Percentiles rank a stretch among this genome's conserved stretches.
Conservation (phyloP, 164 flowering plant species). For the Chimonanthus praecox region DNA sequence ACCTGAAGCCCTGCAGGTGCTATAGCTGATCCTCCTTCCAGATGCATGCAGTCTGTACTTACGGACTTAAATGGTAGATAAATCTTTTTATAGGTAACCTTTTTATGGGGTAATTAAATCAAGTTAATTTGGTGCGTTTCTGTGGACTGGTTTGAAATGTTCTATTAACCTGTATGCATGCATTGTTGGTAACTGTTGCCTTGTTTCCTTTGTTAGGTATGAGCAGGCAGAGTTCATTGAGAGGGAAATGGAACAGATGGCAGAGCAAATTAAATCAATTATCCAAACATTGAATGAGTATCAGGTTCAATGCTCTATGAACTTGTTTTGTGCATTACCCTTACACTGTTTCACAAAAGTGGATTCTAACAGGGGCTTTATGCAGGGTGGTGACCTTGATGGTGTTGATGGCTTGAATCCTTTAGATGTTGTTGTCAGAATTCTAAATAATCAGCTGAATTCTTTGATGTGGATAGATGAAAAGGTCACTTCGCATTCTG, state of each 20-base stretch:
- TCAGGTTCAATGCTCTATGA: constrained; percentile 40
- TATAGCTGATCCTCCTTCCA: too few species aligned
- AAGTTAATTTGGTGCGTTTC: not conserved
- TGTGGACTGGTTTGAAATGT: too few species aligned
- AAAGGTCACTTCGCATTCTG: constrained; percentile 47
- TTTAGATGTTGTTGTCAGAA: constrained; percentile 71
- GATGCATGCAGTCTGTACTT: too few species aligned
- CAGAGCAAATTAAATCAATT: constrained; percentile 82
- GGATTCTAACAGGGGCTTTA: constrained; percentile 5
- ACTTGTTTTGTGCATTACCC: not conserved
- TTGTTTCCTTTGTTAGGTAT: constrained; percentile 54
- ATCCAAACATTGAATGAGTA: constrained; percentile 75
- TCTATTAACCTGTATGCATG: too few species aligned
- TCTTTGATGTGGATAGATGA: constrained; percentile 97
- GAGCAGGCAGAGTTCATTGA: constrained; percentile 88
- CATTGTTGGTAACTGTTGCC: not conserved
- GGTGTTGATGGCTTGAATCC: constrained; percentile 72
- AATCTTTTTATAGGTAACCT: not conserved
- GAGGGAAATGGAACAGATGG: constrained; percentile 88
- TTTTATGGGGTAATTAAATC: not conserved
- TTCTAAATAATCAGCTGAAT: constrained; percentile 88
- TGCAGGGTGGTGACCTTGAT: constrained; percentile 83
- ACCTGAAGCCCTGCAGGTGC: too few species aligned
- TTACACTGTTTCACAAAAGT: not conserved
- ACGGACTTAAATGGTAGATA: too few species aligned